phyloP scores from a whole-genome alignment of 73 alveolate species.

The Paraurostyla sp. region DNA sequence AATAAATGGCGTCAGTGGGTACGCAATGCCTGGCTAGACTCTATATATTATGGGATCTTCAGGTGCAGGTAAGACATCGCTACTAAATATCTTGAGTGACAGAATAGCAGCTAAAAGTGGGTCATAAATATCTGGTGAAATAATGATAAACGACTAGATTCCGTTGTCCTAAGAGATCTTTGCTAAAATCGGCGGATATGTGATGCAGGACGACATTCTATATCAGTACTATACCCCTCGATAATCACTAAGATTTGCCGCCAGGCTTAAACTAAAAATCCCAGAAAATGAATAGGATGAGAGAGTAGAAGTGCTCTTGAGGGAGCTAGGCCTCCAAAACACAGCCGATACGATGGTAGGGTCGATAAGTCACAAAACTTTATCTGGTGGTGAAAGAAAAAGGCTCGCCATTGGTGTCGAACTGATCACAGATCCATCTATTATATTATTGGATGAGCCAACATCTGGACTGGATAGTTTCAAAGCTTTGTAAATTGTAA shows the following conservation, averaged over 20 bases:
- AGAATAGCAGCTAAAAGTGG: slow-evolving; percentile 5
- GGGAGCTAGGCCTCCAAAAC: not conserved
- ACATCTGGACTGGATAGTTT: slow-evolving; percentile 78
- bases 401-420: slow-evolving; percentile 78
- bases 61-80: slow-evolving; percentile 66
- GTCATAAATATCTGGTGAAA: not conserved
- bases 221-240: slow-evolving; percentile 70
- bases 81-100: slow-evolving; percentile 37
- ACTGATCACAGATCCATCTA: slow-evolving; percentile 72
- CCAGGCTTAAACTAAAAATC: not conserved
- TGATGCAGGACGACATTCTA: slow-evolving; percentile 82
- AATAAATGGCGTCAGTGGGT: slow-evolving; percentile 22
- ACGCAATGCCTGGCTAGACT: slow-evolving; percentile 63
- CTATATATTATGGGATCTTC: too few species aligned
- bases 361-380: slow-evolving; percentile 62
- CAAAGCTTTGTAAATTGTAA: slow-evolving; percentile 66
- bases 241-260: too few species aligned
- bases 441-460: slow-evolving; percentile 77
- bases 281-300: not conserved
- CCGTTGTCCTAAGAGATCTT: not conserved
- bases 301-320: not conserved
- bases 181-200: slow-evolving; percentile 66
- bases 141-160: slow-evolving; percentile 5
- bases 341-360: slow-evolving; percentile 64
- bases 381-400: slow-evolving; percentile 75